Base-by-base conservation (phyloP, 2,329 filamentous ascomycete species). In the Torrubiellomyces zombiae region DNA sequence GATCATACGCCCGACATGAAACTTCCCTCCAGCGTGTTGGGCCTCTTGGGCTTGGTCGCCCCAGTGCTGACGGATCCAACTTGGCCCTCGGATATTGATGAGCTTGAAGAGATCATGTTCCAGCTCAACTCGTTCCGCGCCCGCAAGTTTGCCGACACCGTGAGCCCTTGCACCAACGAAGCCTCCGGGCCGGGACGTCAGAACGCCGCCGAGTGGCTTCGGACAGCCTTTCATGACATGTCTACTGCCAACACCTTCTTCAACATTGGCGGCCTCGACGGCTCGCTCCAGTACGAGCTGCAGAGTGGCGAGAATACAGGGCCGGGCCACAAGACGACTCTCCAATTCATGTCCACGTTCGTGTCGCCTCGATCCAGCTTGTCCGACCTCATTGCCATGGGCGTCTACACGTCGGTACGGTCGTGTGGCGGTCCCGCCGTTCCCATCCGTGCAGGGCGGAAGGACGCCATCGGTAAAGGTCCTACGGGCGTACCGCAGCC, bases 31-130 rank as follows among this genome's bases (percentile, higher is more conserved):
- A 16, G 44, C 15, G 32, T 55, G 23, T 32, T 55, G 26, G 44
- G 40, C 32, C 34, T 56, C 28, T 36, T 56, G 22, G 50, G 45
- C 31, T 41, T 59, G 27, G 46, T 44, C 23, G 33, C 44, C 30
- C 26, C 24, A 11, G 40, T 40, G 24, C 32, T 35, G 23, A 58
- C 64, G 14, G 58, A 63, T 33, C 63, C 62, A 16, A 74, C 67
- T 37, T 75, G 69, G 69, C 69, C 69, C 3, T 59, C 64, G 3
- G 38, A 54, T 9, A 57, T 57, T 11, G 69, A 75, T 37, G 67
- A 74, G 40, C 48, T 75, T 30, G 69, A 75, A 44, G 68, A 72
- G 42, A 62, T 73, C 34, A 65, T 74, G 53, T 69, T 60, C 38
- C 62, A 73, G 36, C 60, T 63, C 26, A 49, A 54, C 17, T 66